These are phyloP conservation scores for Alternaria ventricosa DNA, from an alignment of 2,329 filamentous ascomycete species.

Conservation along the genomic window DNA sequence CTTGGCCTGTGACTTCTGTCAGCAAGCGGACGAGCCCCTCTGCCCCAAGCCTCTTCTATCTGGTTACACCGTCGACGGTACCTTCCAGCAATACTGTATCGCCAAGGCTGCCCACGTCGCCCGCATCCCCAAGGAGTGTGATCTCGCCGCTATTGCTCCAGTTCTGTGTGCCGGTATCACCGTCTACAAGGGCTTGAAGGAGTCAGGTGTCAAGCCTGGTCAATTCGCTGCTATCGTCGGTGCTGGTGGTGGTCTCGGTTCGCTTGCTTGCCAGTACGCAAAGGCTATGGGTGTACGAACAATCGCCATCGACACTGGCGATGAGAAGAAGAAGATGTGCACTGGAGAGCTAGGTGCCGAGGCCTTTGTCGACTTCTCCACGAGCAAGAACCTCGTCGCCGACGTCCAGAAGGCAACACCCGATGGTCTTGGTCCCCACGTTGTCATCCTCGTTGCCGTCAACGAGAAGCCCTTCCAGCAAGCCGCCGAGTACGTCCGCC, in stretches of 20 bases:
- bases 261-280: constrained; percentile 83
- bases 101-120: constrained; percentile 87
- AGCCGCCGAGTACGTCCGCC: constrained; percentile 84
- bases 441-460: constrained; percentile 84
- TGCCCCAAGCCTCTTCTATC: constrained; percentile 78
- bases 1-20: constrained; percentile 82
- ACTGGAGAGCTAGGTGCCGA: constrained; percentile 71
- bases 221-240: constrained; percentile 85
- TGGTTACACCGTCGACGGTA: constrained; percentile 91
- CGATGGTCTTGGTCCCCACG: constrained; percentile 84
- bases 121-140: constrained; percentile 76
- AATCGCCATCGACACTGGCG: constrained; percentile 83
- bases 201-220: constrained; percentile 75
- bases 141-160: constrained; percentile 78
- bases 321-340: constrained; percentile 78
- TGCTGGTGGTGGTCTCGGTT: constrained; percentile 82
- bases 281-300: constrained; percentile 85
- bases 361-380: constrained; percentile 80
- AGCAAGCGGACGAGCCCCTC: constrained; percentile 79
- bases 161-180: constrained; percentile 86
- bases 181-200: constrained; percentile 91
- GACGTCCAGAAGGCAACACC: constrained; percentile 83
- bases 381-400: constrained; percentile 76
- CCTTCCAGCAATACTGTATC: constrained; percentile 91
- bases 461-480: constrained; percentile 95